Evolutionary conservation across 768 basidiomycete genomes (phyloP), one percentile per base, ranked within the genome.

Genomic region (Podaxis rugospora): DNA sequence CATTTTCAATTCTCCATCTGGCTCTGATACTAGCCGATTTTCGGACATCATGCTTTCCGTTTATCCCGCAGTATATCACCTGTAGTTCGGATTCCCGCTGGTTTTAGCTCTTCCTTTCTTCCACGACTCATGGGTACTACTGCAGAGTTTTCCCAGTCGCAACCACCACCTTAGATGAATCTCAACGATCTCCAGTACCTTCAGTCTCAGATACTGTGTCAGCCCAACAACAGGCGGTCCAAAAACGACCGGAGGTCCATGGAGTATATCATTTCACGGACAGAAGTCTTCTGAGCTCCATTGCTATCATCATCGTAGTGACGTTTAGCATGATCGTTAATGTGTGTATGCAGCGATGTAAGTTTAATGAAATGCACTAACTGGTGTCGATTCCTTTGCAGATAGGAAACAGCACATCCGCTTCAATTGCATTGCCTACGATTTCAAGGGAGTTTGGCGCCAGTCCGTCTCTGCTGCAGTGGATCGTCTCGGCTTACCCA

Each of bases 401-500:
- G 80, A 71, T 65, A 28, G 74, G 75, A 14, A 80, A 79, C 63
- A 72, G 70, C 42, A 83, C 83, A 1, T 71, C 83, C 0, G 75
- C 83, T 0, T 70, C 82, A 0, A 83, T 86, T 44, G 72, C 83
- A 1, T 71, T 87, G 1, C 80, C 85, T 1, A 75, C 77, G 0
- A 84, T 87, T n/a, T 78, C 77, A 35, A 69, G 66, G 5, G 79
- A 80, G 16, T 72, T 89, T 51, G 35, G 75, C 16, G 79, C 88
- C 3, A 67, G 73, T 25, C 77, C 86, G 54, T 71, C 78, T 35
- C 73, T 81, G 32, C 74, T 90, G 1, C 84, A 90, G 57, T 91
- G 89, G 89, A 72, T 89, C 16, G 65, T 74, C 6, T 86, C 86
- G 23, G 88, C 86, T 0, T 91, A 86, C 66, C 74, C 89, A 0